Conservation (phyloP, 2,329 filamentous ascomycete genomes). For the Aspergillus awamori region DNA sequence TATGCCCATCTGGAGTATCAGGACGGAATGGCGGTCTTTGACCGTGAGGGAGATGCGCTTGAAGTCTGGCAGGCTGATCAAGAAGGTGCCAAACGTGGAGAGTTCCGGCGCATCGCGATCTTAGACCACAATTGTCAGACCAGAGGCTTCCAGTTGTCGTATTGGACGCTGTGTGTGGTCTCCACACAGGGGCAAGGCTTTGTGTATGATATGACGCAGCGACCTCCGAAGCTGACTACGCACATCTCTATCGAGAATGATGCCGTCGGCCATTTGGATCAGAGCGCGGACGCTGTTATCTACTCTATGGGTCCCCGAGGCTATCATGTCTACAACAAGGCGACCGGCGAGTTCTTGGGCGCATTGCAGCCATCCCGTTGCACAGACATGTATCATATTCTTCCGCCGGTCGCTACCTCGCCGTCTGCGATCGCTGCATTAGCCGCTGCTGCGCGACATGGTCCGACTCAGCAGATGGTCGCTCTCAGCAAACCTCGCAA, state of each 20-base stretch:
- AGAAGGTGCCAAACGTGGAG: conserved; percentile 39
- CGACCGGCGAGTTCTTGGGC: conserved; percentile 43
- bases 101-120: conserved; percentile 45
- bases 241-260: conserved; percentile 44
- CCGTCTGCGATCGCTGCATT: conserved; percentile 22
- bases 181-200: conserved; percentile 49
- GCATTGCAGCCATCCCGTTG: conserved; percentile 40
- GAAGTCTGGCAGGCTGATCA: conserved; percentile 50
- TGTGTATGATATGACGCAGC: conserved; percentile 48
- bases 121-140: conserved; percentile 49
- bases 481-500: conserved; percentile 25
- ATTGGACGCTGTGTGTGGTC: conserved; percentile 50
- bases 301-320: conserved; percentile 49
- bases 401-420: conserved; percentile 26
- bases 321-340: conserved; percentile 49
- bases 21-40: conserved; percentile 51
- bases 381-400: conserved; percentile 40
- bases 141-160: conserved; percentile 50
- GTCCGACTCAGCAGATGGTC: conserved; percentile 25
- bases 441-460: conserved; percentile 24
- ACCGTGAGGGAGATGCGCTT: conserved; percentile 48
- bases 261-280: conserved; percentile 51
- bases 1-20: conserved; percentile 54
- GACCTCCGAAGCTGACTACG: conserved; percentile 38
- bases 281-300: conserved; percentile 45